phyloP scores from a whole-genome alignment of 2,329 filamentous ascomycete species.

The Shiraia bambusicola region DNA sequence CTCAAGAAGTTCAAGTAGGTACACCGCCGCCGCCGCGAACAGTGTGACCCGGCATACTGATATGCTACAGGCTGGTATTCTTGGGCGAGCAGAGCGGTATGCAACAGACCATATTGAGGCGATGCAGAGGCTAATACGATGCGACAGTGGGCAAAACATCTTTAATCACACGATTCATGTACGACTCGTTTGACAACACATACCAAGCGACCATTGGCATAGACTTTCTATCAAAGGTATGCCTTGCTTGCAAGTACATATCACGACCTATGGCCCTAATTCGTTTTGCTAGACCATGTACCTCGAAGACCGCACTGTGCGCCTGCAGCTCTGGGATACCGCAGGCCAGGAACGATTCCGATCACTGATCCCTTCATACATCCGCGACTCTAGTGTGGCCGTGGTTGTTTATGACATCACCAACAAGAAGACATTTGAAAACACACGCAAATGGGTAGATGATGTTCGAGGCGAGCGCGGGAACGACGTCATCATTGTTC shows the following conservation, averaged over 20 bases:
- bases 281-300: slow-evolving; percentile 84
- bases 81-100: slow-evolving; percentile 97
- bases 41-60: slow-evolving; percentile 24
- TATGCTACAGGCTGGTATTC: slow-evolving; percentile 76
- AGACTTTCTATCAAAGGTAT: slow-evolving; percentile 96
- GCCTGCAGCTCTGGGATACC: slow-evolving; percentile 97
- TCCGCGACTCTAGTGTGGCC: slow-evolving; percentile 94
- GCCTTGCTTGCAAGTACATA: slow-evolving; percentile 1
- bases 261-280: slow-evolving; percentile 9
- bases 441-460: slow-evolving; percentile 99
- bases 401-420: slow-evolving; percentile 99
- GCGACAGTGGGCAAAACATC: slow-evolving; percentile 92
- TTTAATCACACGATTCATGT: slow-evolving; percentile 99
- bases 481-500: slow-evolving; percentile 97
- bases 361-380: slow-evolving; percentile 96
- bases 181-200: slow-evolving; percentile 99
- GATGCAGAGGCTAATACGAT: slow-evolving; percentile 16
- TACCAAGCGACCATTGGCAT: slow-evolving; percentile 99
- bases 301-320: slow-evolving; percentile 95
- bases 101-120: slow-evolving; percentile 30
- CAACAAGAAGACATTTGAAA: slow-evolving; percentile 95
- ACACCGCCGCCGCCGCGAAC: slow-evolving; percentile 10
- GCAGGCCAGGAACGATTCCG: slow-evolving; percentile 97
- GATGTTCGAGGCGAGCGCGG: slow-evolving; percentile 95
- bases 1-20: slow-evolving; percentile 98